Evolutionary conservation across 768 basidiomycete species (phyloP), one percentile per base, ranked within the genome.

Genomic region (Infundibulicybe gibba): DNA sequence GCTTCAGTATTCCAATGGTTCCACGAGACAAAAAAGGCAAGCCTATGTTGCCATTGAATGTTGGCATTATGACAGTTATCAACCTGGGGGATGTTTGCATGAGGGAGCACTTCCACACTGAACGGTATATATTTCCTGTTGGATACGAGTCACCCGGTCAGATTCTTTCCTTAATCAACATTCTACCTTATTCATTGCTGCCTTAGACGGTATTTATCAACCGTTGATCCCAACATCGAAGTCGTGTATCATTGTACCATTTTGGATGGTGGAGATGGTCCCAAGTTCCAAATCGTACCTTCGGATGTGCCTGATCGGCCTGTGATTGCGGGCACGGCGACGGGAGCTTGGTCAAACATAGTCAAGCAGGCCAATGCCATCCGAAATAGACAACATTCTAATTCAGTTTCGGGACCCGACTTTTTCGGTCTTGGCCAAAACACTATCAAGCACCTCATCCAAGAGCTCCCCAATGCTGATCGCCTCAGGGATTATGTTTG

Each of bases 381-480:
- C 50, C 81, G 90, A 41, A 83, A 87, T 59, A 75, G 88, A 12
- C 85, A 88, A 52, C 90, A 91, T 58, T 87, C 85, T 38, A 91
- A 91, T 62, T 89, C 86, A 5, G 87, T 93, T 12, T 92, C 90
- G 2, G 90, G 90, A 0, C 90, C 90, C 12, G 90, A 92, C 65
- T 91, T 91, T 63, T 92, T 90, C 58, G 90, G 90, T 8, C 71
- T 93, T 13, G 86, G 86, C 3, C 86, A 91, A 63, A 91, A 91
- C 59, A 86, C 87, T 3, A 90, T 93, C 70, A 92, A 91, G 67
- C 87, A 89, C 58, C 75, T 92, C 32, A 89, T 93, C n/a, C 90
- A 93, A 63, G 85, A 90, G 63, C 72, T 93, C 13, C 81, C 84
- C 5, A 79, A 80, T 48, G 84, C 90, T 12, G 79, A 85, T 61